Conservation (phyloP, 768 basidiomycete species). For the Stropharia rugosoannulata region DNA sequence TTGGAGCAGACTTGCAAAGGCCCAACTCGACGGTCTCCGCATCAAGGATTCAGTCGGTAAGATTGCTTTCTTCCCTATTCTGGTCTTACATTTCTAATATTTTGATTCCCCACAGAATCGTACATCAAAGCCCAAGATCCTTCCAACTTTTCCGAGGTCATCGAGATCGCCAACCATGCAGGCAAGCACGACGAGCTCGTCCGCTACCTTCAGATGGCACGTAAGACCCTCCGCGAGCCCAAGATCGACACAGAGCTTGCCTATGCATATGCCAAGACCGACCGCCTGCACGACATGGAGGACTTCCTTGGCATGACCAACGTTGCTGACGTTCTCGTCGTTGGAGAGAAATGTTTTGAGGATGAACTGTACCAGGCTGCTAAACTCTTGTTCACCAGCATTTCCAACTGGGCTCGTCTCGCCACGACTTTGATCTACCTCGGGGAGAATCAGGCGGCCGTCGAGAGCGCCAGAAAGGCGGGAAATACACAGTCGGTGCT, state of each 20-base stretch:
- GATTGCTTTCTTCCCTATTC: slow-evolving; percentile 17
- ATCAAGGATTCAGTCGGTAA: slow-evolving; percentile 96
- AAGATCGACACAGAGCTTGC: slow-evolving; percentile 98
- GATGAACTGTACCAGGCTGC: slow-evolving; percentile 97
- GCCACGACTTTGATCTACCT: slow-evolving; percentile 98
- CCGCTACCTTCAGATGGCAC: slow-evolving; percentile 97
- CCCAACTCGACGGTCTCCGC: slow-evolving; percentile 95
- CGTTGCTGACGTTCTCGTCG: slow-evolving; percentile 93
- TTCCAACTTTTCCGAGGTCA: slow-evolving; percentile 90
- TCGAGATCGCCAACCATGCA: slow-evolving; percentile 93
- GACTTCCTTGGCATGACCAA: slow-evolving; percentile 99
- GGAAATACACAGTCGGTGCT: slow-evolving; percentile 91
- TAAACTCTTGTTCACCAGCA: slow-evolving; percentile 92
- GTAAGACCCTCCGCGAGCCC: slow-evolving; percentile 94
- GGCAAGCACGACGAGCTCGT: slow-evolving; percentile 91
- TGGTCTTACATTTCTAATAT: neutral
- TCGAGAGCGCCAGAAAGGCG: slow-evolving; percentile 98
- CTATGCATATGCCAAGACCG: slow-evolving; percentile 96
- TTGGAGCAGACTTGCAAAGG: slow-evolving; percentile 98
- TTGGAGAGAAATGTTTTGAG: slow-evolving; percentile 99
- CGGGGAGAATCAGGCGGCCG: slow-evolving; percentile 96
- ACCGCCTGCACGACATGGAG: slow-evolving; percentile 98
- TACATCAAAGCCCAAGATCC: slow-evolving; percentile 98
- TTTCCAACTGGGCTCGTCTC: slow-evolving; percentile 97
- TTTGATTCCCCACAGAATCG: slow-evolving; percentile 51